A percentile compares a stretch with the other conserved stretches of the same genome.
Evolutionary conservation across 208 protist species (phyloP).

Genomic region (Entamoeba moshkovskii): DNA sequence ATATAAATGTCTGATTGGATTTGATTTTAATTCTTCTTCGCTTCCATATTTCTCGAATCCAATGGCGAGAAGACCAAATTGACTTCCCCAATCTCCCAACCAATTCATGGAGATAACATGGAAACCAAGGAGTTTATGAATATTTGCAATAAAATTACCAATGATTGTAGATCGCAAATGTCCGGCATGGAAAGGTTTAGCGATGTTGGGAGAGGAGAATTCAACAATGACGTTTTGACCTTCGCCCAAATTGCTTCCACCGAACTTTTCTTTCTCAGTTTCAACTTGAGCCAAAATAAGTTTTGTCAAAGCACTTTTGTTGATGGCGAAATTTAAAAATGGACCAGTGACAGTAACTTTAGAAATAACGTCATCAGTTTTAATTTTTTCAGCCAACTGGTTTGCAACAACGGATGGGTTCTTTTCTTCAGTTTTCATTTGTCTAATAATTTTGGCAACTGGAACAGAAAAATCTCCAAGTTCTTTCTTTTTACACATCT

Average conservation of each 20-base stretch:
- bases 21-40: not conserved
- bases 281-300: not conserved
- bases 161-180: not conserved
- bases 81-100: not conserved
- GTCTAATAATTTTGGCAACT: not conserved
- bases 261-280: not conserved
- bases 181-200: not conserved
- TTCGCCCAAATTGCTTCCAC: not conserved
- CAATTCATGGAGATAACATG: not conserved
- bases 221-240: not conserved
- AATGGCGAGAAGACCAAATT: constrained; percentile 2
- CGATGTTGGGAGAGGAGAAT: not conserved
- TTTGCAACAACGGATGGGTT: not conserved
- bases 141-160: not conserved
- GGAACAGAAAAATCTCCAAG: not conserved
- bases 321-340: not conserved
- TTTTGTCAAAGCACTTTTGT: not conserved
- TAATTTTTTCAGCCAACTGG: not conserved
- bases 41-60: not conserved
- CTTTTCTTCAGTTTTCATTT: not conserved
- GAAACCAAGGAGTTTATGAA: not conserved
- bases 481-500: not conserved
- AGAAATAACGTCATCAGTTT: not conserved
- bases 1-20: constrained; percentile 3
- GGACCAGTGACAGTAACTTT: not conserved